Evolutionary conservation across 2,329 filamentous ascomycete species (phyloP).

Genomic region (Venturia effusa): DNA sequence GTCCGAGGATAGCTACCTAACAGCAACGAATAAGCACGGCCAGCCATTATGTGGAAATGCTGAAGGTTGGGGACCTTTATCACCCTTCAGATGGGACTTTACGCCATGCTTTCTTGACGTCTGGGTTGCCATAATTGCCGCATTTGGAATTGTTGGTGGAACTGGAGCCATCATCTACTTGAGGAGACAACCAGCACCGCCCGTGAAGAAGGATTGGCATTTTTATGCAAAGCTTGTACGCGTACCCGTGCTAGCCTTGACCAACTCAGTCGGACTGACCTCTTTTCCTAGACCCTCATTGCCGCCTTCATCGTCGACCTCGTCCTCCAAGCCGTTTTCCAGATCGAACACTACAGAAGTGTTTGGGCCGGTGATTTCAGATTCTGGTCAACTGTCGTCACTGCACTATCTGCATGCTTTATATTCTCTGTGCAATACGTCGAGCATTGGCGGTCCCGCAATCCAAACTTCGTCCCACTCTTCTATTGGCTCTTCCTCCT

Average conservation of each 20-base stretch:
- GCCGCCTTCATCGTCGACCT: slow-evolving; percentile 57
- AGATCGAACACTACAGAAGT: slow-evolving; percentile 57
- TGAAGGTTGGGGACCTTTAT: slow-evolving; percentile 94
- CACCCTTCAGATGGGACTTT: slow-evolving; percentile 79
- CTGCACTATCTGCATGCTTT: slow-evolving; percentile 60
- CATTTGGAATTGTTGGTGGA: slow-evolving; percentile 69
- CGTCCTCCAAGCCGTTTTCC: slow-evolving; percentile 61
- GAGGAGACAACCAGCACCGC: slow-evolving; percentile 53
- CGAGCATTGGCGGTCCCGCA: slow-evolving; percentile 72
- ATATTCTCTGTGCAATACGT: slow-evolving; percentile 75
- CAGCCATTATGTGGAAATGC: slow-evolving; percentile 78
- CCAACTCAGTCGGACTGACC: neutral
- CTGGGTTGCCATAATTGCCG: slow-evolving; percentile 68
- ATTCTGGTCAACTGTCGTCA: slow-evolving; percentile 69
- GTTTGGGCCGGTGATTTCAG: slow-evolving; percentile 75
- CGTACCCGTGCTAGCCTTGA: neutral
- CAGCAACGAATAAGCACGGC: neutral
- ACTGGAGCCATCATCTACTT: slow-evolving; percentile 66
- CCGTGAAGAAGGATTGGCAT: slow-evolving; percentile 73
- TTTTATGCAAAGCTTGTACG: slow-evolving; percentile 86
- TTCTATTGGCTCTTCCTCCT: slow-evolving; percentile 89
- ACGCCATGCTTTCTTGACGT: slow-evolving; percentile 96
- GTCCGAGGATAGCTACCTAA: slow-evolving; percentile 4
- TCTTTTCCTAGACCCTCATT: slow-evolving; percentile 44
- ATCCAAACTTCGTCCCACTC: slow-evolving; percentile 77